These are phyloP conservation scores for Didymella pomorum DNA, from an alignment of 2,329 filamentous ascomycete species.

Conservation along the genomic window DNA sequence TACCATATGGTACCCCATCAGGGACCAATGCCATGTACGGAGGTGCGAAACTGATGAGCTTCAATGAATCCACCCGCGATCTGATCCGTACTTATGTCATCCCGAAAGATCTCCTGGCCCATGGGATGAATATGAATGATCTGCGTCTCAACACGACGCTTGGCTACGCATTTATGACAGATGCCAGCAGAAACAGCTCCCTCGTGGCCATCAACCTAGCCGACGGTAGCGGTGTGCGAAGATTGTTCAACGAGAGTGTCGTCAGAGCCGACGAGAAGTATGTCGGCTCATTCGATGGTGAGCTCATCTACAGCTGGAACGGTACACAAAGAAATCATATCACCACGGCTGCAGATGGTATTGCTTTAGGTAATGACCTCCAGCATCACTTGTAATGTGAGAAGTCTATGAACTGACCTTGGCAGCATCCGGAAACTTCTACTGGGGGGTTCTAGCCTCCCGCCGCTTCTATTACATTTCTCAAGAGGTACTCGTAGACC, in stretches of 20 bases:
- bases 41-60: slow-evolving; percentile 56
- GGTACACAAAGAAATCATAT: slow-evolving; percentile 44
- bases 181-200: slow-evolving; percentile 50
- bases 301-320: slow-evolving; percentile 49
- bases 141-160: slow-evolving; percentile 55
- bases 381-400: too few relatives aligned
- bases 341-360: slow-evolving; percentile 48
- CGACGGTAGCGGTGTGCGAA: slow-evolving; percentile 45
- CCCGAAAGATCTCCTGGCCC: slow-evolving; percentile 44
- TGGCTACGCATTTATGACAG: slow-evolving; percentile 55
- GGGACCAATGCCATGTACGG: slow-evolving; percentile 39
- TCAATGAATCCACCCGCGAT: slow-evolving; percentile 45
- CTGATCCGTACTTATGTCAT: slow-evolving; percentile 51
- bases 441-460: slow-evolving; percentile 55
- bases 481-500: slow-evolving; percentile 47
- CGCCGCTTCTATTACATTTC: slow-evolving; percentile 54
- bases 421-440: slow-evolving; percentile 51
- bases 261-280: slow-evolving; percentile 52
- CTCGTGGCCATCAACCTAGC: slow-evolving; percentile 52
- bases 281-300: slow-evolving; percentile 51
- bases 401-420: not conserved
- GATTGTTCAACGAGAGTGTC: slow-evolving; percentile 50
- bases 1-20: slow-evolving; percentile 40
- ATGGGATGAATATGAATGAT: slow-evolving; percentile 54
- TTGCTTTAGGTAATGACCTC: slow-evolving; percentile 42